Evolutionary conservation across 1,284 basidiomycete genomes (phyloP), one percentile per base, ranked within the genome.

Genomic region (Veloboletus limbatus): DNA sequence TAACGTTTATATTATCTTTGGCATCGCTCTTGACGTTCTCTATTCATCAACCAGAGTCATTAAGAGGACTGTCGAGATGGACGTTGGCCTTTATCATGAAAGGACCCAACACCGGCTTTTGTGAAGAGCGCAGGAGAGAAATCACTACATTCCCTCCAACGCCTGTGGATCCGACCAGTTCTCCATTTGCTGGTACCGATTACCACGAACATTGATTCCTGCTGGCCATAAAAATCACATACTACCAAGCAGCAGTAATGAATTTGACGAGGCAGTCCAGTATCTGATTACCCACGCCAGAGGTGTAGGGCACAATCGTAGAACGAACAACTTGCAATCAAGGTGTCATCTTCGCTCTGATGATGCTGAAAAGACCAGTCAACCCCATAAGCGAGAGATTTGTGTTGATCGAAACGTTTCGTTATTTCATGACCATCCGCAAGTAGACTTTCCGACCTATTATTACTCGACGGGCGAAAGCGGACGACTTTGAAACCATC

Each of bases 241-340:
- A n/a, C n/a, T n/a, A n/a, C n/a, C n/a, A n/a, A n/a, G n/a, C n/a
- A n/a, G n/a, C n/a, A n/a, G n/a, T n/a, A n/a, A 25, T 34, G 16
- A 34, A 31, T 22, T 4, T 33, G 14, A 37, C 16, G n/a, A 27
- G 21, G 34, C 33, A 43, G 6, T 40, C 3, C 6, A 17, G 4
- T 30, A 11, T 43, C 40, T 31, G 6, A 40, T 50, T 66, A 88
- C 41, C 76, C 84, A 43, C 69, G 70, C 96, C 96, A 99, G 22
- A 95, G 59, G 65, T 87, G 81, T 67, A 98, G 63, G 20, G 74
- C 69, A 62, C 94, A 89, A 65, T 99, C 96, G 65, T 99, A 99
- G 68, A 99, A 99, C 14, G 95, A 97, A 65, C 93, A 97, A 59
- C 88, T 96, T 20, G 84, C 92, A 25, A 98, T 76, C 25, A 88